These are phyloP conservation scores for Cicer judaicum DNA, from an alignment of 306 rosid genomes.

Conservation along the genomic window DNA sequence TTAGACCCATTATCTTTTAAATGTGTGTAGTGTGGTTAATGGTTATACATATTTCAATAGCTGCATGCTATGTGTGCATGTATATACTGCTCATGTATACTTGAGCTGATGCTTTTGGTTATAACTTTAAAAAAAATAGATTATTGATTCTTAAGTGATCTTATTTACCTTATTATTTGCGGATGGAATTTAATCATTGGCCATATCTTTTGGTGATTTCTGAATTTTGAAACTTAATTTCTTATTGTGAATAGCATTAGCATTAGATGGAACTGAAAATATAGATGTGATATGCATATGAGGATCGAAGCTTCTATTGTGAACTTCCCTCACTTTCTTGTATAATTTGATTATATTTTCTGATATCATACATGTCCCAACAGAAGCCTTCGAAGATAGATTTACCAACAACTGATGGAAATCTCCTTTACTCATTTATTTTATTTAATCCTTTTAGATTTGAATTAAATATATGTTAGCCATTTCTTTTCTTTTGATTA, in stretches of 20 bases:
- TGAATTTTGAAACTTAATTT: neutral
- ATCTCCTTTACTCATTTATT: conserved; percentile 21
- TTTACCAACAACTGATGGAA: neutral
- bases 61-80: neutral
- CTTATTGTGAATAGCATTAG: neutral
- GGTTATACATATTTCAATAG: conserved; percentile 11
- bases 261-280: neutral
- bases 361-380: neutral
- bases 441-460: conserved; percentile 3
- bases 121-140: neutral
- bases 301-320: conserved; percentile 1
- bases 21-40: neutral
- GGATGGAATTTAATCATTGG: neutral
- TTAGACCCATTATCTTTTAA: neutral
- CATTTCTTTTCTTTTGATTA: conserved; percentile 23
- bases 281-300: conserved; percentile 21
- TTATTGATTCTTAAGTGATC: conserved; percentile 6
- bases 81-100: neutral
- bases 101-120: neutral
- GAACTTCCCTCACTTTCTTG: conserved; percentile 2
- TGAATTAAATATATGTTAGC: neutral
- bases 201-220: conserved; percentile 11
- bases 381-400: conserved; percentile 3
- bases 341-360: conserved; percentile 33
- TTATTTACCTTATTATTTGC: neutral